phyloP scores from a whole-genome alignment of 805 yeast species.

The Candida insectorum region DNA sequence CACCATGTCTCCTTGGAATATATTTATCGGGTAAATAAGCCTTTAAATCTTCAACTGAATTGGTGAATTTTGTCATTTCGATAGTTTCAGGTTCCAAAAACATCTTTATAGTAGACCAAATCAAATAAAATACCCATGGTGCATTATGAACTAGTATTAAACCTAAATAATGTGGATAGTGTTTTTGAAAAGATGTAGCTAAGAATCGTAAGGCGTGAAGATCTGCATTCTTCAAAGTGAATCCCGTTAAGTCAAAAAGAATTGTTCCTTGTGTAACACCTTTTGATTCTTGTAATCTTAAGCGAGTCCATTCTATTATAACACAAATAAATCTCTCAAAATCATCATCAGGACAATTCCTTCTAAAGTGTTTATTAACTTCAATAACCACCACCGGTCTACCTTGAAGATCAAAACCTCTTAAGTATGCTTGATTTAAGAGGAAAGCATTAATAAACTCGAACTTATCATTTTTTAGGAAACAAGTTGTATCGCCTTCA shows the following conservation, averaged over 20 bases:
- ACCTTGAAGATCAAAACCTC: slow-evolving; percentile 65
- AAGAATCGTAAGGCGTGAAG: slow-evolving; percentile 83
- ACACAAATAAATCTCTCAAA: slow-evolving; percentile 69
- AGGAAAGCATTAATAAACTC: slow-evolving; percentile 54
- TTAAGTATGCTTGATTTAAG: slow-evolving; percentile 63
- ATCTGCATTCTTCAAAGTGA: slow-evolving; percentile 87
- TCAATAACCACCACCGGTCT: slow-evolving; percentile 79
- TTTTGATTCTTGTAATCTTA: slow-evolving; percentile 55
- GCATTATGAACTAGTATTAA: slow-evolving; percentile 82
- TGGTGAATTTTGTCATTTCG: slow-evolving; percentile 78
- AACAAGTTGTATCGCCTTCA: slow-evolving; percentile 66
- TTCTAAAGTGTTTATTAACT: slow-evolving; percentile 62
- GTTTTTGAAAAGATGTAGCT: slow-evolving; percentile 83
- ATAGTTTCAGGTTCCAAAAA: slow-evolving; percentile 97
- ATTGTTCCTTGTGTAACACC: slow-evolving; percentile 62
- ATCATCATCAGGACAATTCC: slow-evolving; percentile 54
- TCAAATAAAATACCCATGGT: slow-evolving; percentile 91
- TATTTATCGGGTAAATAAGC: slow-evolving; percentile 53
- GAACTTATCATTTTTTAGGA: slow-evolving; percentile 28
- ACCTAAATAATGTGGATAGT: slow-evolving; percentile 90
- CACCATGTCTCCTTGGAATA: slow-evolving; percentile 71
- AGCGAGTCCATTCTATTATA: slow-evolving; percentile 71
- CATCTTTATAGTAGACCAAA: slow-evolving; percentile 83
- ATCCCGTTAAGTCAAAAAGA: slow-evolving; percentile 78
- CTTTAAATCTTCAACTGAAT: slow-evolving; percentile 57